Evolutionary conservation across 768 basidiomycete species (phyloP).

Genomic region (Suillus subaureus): DNA sequence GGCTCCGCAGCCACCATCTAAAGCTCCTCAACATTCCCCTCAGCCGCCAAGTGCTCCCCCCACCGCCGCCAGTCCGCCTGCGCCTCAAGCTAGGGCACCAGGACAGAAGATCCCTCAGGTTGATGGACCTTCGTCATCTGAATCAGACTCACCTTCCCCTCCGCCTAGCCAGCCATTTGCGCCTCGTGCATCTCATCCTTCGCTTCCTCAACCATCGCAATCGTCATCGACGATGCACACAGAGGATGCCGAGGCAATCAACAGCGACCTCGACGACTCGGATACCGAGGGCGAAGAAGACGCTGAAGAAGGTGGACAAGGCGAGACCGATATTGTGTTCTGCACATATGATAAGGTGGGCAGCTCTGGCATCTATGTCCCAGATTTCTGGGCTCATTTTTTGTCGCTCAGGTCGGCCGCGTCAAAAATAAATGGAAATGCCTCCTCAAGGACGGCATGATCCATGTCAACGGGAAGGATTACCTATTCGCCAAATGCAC

Average conservation of each 20-base stretch:
- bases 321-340: constrained; percentile 91
- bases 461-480: constrained; percentile 95
- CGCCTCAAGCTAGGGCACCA: neutral
- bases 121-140: constrained; percentile 73
- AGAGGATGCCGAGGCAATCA: constrained; percentile 83
- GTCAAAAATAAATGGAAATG: constrained; percentile 99
- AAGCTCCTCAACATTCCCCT: constrained; percentile 18
- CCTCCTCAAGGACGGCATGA: constrained; percentile 95
- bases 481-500: constrained; percentile 97
- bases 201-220: constrained; percentile 64
- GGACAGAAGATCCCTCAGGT: constrained; percentile 66
- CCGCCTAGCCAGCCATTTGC: constrained; percentile 64
- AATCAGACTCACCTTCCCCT: constrained; percentile 70
- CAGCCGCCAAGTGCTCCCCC: constrained; percentile 23
- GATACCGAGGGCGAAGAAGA: constrained; percentile 88
- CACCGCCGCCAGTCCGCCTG: constrained; percentile 8
- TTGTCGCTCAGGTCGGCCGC: constrained; percentile 76
- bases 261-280: constrained; percentile 95
- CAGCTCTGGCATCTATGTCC: neutral
- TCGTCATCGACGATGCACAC: constrained; percentile 37
- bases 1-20: constrained; percentile 17
- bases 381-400: constrained; percentile 5
- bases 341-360: constrained; percentile 97
- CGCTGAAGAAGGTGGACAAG: constrained; percentile 71
- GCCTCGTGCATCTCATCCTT: constrained; percentile 73